Evolutionary conservation across 2,329 filamentous ascomycete genomes (phyloP).

Genomic region (Fusarium xyrophilum): DNA sequence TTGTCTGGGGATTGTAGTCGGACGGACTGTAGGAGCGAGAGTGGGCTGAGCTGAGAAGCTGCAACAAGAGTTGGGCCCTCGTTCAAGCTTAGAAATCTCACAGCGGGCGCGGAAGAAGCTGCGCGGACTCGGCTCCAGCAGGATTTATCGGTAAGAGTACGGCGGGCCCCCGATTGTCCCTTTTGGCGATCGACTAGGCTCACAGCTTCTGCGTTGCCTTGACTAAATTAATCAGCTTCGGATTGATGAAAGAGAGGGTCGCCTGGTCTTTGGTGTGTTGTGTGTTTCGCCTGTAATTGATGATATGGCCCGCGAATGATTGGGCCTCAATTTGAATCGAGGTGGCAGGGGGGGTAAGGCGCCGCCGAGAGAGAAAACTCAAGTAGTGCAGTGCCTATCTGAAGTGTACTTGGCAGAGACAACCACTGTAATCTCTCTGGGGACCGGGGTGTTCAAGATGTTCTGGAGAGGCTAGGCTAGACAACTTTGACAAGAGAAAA

Average conservation of each 20-base stretch:
- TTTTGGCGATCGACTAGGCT: constrained; percentile 8
- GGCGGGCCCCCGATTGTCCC: constrained; percentile 20
- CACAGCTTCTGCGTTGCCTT: constrained; percentile 21
- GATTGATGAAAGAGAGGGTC: constrained; percentile 32
- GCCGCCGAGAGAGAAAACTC: constrained; percentile 27
- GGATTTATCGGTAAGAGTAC: constrained; percentile 11
- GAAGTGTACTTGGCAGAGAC: constrained; percentile 27
- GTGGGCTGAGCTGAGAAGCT: constrained; percentile 36
- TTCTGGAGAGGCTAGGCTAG: constrained; percentile 28
- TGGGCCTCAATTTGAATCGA: constrained; percentile 29
- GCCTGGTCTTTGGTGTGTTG: constrained; percentile 12
- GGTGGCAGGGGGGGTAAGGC: constrained; percentile 31
- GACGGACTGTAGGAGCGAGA: constrained; percentile 29
- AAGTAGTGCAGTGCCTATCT: constrained; percentile 33
- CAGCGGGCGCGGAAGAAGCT: constrained; percentile 39
- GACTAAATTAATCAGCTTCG: constrained; percentile 37
- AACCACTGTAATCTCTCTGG: constrained; percentile 32
- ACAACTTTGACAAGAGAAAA: constrained; percentile 24
- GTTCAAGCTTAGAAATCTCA: constrained; percentile 34
- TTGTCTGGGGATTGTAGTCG: constrained; percentile 37
- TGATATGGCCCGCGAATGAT: constrained; percentile 34
- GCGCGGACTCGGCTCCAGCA: constrained; percentile 28
- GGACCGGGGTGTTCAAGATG: constrained; percentile 22
- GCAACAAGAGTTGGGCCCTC: constrained; percentile 30
- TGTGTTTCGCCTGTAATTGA: constrained; percentile 34